phyloP scores from a whole-genome alignment of 2,329 filamentous ascomycete species.

The Chrysoporthe cubensis region DNA sequence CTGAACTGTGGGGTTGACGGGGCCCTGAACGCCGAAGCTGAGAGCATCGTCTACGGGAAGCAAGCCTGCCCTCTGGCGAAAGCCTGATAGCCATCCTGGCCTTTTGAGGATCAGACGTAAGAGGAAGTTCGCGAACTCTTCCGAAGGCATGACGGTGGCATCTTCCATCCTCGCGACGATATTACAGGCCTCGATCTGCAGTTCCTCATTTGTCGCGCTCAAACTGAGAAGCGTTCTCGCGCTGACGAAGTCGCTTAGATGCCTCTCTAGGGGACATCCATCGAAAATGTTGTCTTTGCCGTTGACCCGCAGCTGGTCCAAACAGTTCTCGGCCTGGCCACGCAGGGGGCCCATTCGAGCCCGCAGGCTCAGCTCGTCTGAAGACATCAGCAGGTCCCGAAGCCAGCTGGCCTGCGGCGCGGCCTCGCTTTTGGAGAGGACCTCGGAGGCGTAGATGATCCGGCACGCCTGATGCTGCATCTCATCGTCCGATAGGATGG shows the following conservation, averaged over 20 bases:
- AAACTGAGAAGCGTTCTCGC: slow-evolving; percentile 58
- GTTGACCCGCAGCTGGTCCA: slow-evolving; percentile 57
- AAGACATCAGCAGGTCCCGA: slow-evolving; percentile 60
- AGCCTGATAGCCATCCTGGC: slow-evolving; percentile 58
- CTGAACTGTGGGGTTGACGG: slow-evolving; percentile 63
- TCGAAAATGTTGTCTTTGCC: slow-evolving; percentile 63
- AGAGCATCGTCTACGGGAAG: slow-evolving; percentile 55
- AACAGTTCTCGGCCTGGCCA: slow-evolving; percentile 49
- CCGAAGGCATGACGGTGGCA: slow-evolving; percentile 52
- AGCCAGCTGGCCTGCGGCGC: slow-evolving; percentile 55
- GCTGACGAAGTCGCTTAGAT: slow-evolving; percentile 58
- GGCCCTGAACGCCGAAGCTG: slow-evolving; percentile 56
- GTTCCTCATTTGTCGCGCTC: slow-evolving; percentile 62
- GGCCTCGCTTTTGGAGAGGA: slow-evolving; percentile 45
- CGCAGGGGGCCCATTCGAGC: slow-evolving; percentile 55
- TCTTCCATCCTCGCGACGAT: slow-evolving; percentile 62
- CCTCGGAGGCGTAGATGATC: slow-evolving; percentile 60
- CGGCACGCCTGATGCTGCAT: slow-evolving; percentile 62
- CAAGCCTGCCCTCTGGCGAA: slow-evolving; percentile 60
- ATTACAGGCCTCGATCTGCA: slow-evolving; percentile 62
- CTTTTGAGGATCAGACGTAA: slow-evolving; percentile 55
- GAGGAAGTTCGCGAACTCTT: slow-evolving; percentile 59
- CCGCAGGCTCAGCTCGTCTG: slow-evolving; percentile 45
- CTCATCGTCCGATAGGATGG: slow-evolving; percentile 53
- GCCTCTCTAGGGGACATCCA: slow-evolving; percentile 57